Percentiles rank a stretch among this genome's conserved stretches.
Conservation (phyloP, 169 alveolate genomes). For the Plasmodium yoelii region DNA sequence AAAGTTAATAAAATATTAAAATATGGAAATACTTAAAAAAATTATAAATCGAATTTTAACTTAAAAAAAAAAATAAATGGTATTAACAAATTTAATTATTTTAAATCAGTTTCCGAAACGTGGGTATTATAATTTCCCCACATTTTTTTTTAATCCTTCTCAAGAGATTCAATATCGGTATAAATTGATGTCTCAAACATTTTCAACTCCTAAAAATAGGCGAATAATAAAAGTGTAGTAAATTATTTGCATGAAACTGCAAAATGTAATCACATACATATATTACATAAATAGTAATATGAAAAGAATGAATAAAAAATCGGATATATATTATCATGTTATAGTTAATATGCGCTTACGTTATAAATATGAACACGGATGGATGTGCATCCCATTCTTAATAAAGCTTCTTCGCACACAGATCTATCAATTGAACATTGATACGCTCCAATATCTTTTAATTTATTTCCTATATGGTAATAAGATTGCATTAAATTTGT, state of each 20-base stretch:
- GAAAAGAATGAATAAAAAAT: too few species aligned
- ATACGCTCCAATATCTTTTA: conserved; percentile 57
- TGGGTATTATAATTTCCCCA: too few species aligned
- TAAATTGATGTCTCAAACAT: conserved; percentile 72
- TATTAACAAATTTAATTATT: too few species aligned
- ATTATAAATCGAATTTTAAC: too few species aligned
- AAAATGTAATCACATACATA: not conserved
- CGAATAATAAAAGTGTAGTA: not conserved
- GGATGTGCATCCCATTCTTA: conserved; percentile 48
- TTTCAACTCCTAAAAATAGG: conserved; percentile 24
- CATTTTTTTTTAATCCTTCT: not conserved
- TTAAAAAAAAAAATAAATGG: too few species aligned
- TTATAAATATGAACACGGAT: conserved; percentile 69
- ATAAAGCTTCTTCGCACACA: conserved; percentile 39
- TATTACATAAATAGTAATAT: not conserved
- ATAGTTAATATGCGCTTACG: conserved; percentile 11
- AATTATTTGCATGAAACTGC: not conserved
- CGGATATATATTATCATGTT: too few species aligned
- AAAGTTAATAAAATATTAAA: too few species aligned
- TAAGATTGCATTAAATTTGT: not conserved
- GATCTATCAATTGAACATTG: conserved; percentile 63
- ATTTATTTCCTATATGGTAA: conserved; percentile 19
- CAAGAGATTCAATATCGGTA: conserved; percentile 34
- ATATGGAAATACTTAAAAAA: too few species aligned
- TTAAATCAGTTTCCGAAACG: too few species aligned